Base-by-base conservation (phyloP, 2,329 filamentous ascomycete genomes). In the Venturia effusa region DNA sequence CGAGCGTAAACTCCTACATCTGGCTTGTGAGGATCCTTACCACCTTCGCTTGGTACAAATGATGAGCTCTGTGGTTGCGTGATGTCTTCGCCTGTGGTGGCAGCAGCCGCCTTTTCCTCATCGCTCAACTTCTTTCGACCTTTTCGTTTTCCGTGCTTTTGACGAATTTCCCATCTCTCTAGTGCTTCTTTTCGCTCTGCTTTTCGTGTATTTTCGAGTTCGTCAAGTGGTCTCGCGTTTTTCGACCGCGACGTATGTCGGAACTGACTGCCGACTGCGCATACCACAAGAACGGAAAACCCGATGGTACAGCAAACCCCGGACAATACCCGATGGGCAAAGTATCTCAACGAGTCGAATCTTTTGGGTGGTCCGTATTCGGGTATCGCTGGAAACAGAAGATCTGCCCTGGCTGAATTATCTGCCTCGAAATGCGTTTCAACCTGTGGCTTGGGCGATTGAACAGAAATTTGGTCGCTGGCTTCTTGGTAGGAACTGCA, bases 21-120 rank as follows among this genome's bases (percentile, higher is more conserved):
- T 45, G 37, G 60, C 41, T 45, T 61, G 32, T 48, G 37, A 34
- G 39, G 37, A 34, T 61, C 60, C 11, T 22, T 40, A 3, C 60
- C 60, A 11, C 60, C 60, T 5, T 48, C 60, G 17, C 39, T 61
- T 22, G 60, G 60, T 34, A 43, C 27, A 17, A 61, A 61, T 40
- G 11, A 30, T 6, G 22, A 27, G 34, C 19, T 19, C 10, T 60
- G 22, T 13, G 34, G 3, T 17, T 60, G 27, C 32, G 57, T 24
- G 22, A 15, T 45, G 3, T 32, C 40, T 17, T 61, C 41, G n/a
- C 4, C 34, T 22, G 60, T 30, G 27, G 43, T 51, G 24, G 22
- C 19, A 62, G 5, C 6, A 34, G 6, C 19, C 17, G 55, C 22
- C 43, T 57, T 55, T n/a, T 61, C 60, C 5, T 43, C 60, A 43